A percentile compares a stretch with the other conserved stretches of the same genome.
phyloP scores from a whole-genome alignment of 306 rosid genomes.

The Coriaria nepalensis region DNA sequence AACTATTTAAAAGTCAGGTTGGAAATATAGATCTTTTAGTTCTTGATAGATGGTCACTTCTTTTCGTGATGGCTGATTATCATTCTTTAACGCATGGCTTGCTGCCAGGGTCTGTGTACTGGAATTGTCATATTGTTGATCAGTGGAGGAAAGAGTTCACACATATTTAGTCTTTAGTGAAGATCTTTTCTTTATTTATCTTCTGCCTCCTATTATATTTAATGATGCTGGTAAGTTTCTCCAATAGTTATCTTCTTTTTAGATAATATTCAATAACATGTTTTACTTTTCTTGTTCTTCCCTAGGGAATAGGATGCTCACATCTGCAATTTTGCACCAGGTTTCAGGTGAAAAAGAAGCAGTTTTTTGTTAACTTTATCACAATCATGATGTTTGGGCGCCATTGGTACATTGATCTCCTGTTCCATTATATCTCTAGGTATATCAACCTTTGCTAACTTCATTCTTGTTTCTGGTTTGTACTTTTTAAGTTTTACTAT shows the following conservation, averaged over 20 bases:
- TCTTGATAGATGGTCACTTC: no score
- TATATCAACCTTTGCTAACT: slow-evolving; percentile 19
- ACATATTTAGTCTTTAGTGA: slow-evolving; percentile 83
- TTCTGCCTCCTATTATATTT: slow-evolving; percentile 93
- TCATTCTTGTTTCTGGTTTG: slow-evolving; percentile 2
- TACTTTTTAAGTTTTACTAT: background rate
- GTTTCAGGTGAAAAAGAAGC: slow-evolving; percentile 99
- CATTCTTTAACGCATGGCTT: slow-evolving; percentile 15
- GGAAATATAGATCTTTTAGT: slow-evolving; percentile 1
- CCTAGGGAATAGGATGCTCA: no score
- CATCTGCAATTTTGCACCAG: slow-evolving; percentile 27
- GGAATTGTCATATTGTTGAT: slow-evolving; percentile 64
- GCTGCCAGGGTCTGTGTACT: slow-evolving; percentile 63
- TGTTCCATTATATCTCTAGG: slow-evolving; percentile 64
- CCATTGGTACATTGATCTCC: slow-evolving; percentile 80
- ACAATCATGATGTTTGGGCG: slow-evolving; percentile 86
- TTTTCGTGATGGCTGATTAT: slow-evolving; percentile 3
- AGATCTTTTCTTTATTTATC: slow-evolving; percentile 88
- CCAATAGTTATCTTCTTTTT: background rate
- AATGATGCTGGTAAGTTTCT: slow-evolving; percentile 78
- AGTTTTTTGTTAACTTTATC: slow-evolving; percentile 71
- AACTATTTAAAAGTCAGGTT: no score
- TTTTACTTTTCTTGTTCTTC: background rate
- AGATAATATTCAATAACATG: no score
- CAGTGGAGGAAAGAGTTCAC: slow-evolving; percentile 81